These are phyloP conservation scores for Podospora anserina DNA, from an alignment of 495 filamentous ascomycete species.

Conservation along the genomic window DNA sequence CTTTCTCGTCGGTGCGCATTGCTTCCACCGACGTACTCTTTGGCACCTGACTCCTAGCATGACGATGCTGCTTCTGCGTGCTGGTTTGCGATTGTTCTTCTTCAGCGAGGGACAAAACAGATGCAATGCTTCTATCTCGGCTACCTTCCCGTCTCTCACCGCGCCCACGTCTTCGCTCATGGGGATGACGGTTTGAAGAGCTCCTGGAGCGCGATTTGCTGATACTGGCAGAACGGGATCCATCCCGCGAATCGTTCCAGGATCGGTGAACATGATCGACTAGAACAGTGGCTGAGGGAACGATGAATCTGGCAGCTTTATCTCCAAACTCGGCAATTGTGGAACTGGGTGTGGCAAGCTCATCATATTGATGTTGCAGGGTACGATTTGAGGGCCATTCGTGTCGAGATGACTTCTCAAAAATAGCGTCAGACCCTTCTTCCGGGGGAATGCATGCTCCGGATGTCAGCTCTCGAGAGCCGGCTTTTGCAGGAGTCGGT, in stretches of 20 bases:
- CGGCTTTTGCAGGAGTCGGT: not conserved
- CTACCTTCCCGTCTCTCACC: not conserved
- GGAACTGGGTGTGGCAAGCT: conserved; percentile 15
- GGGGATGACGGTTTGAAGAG: not conserved
- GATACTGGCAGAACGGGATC: not conserved
- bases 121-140: not conserved
- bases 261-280: conserved; percentile 11
- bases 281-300: conserved; percentile 12
- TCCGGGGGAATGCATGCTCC: not conserved
- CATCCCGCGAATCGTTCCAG: not conserved
- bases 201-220: conserved; percentile 8
- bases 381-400: not conserved
- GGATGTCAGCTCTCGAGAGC: not conserved
- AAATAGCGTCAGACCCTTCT: not conserved
- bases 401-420: not conserved
- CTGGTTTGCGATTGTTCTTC: not conserved
- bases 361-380: conserved; percentile 4
- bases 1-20: not conserved
- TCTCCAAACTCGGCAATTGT: conserved; percentile 17
- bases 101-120: not conserved
- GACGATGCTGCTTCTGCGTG: not conserved
- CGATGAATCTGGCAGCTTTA: not conserved
- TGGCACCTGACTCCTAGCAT: not conserved
- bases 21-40: not conserved
- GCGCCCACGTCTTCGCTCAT: not conserved